phyloP scores from a whole-genome alignment of 1,284 basidiomycete species.

The Xerocomus nothofagi region DNA sequence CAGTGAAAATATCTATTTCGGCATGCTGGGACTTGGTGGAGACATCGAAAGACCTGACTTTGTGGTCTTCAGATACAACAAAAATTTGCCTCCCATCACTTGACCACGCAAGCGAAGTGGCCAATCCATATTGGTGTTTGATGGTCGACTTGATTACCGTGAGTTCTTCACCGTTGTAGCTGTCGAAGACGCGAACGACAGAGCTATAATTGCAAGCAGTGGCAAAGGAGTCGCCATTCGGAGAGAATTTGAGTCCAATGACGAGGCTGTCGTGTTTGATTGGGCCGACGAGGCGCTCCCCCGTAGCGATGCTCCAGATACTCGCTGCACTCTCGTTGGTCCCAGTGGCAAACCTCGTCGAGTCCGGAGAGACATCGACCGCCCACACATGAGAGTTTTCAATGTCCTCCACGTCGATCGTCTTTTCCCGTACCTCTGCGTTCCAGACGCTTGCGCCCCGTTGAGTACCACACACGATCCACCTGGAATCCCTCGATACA shows the following conservation, averaged over 20 bases:
- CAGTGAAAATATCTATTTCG: too few relatives aligned
- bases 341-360: too few relatives aligned
- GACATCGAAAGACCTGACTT: neutral
- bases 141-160: neutral
- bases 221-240: neutral
- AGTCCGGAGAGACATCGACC: too few relatives aligned
- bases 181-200: neutral
- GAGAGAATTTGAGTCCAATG: neutral
- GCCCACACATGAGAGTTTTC: too few relatives aligned
- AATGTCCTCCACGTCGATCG: too few relatives aligned
- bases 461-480: too few relatives aligned
- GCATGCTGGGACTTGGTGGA: neutral
- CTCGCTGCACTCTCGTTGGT: too few relatives aligned
- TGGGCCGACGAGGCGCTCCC: neutral
- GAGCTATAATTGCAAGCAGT: neutral
- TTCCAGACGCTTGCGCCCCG: too few relatives aligned
- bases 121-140: accelerated
- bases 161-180: neutral
- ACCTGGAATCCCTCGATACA: too few relatives aligned
- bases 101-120: neutral
- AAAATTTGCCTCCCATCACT: neutral
- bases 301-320: too few relatives aligned
- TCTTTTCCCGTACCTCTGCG: too few relatives aligned
- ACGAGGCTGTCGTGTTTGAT: neutral
- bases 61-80: accelerated